Percentiles rank a stretch among this genome's conserved stretches.
phyloP scores from a whole-genome alignment of 2,329 filamentous ascomycete genomes.

The Pezicula rhizophila region DNA sequence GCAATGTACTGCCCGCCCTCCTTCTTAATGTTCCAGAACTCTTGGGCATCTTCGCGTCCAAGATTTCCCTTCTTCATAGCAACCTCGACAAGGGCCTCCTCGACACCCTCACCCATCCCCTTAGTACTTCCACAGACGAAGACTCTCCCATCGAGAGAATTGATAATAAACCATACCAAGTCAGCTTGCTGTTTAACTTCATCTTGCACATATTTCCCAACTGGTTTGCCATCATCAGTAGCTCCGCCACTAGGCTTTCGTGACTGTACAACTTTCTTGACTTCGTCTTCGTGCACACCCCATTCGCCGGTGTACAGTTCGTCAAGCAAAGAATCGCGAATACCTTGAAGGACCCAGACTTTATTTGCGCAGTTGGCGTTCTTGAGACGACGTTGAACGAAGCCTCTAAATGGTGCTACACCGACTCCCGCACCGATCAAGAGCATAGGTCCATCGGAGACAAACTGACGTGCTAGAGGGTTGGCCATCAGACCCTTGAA shows the following conservation, averaged over 20 bases:
- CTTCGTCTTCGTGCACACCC: constrained; percentile 84
- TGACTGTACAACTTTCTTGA: constrained; percentile 76
- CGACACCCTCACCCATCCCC: constrained; percentile 97
- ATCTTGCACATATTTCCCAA: constrained; percentile 91
- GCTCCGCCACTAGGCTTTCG: constrained; percentile 43
- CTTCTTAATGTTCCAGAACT: constrained; percentile 90
- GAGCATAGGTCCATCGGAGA: constrained; percentile 92
- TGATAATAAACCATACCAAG: constrained; percentile 97
- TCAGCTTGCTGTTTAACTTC: constrained; percentile 88
- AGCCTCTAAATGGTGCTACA: constrained; percentile 94
- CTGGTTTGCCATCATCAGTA: constrained; percentile 26
- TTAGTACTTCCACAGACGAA: constrained; percentile 95
- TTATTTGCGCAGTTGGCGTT: constrained; percentile 96
- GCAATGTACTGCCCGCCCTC: constrained; percentile 93
- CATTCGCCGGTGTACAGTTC: constrained; percentile 97
- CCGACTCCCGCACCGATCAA: constrained; percentile 94
- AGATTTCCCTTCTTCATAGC: constrained; percentile 90
- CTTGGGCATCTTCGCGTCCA: constrained; percentile 70
- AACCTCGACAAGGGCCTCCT: constrained; percentile 79
- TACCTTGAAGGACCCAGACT: constrained; percentile 92
- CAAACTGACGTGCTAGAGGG: constrained; percentile 85
- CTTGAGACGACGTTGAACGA: constrained; percentile 89
- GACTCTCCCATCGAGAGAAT: constrained; percentile 87
- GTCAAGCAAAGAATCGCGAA: constrained; percentile 89
- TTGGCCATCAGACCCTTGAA: constrained; percentile 98